Base-by-base conservation (phyloP, 2,329 filamentous ascomycete species). In the Fusarium compactum region DNA sequence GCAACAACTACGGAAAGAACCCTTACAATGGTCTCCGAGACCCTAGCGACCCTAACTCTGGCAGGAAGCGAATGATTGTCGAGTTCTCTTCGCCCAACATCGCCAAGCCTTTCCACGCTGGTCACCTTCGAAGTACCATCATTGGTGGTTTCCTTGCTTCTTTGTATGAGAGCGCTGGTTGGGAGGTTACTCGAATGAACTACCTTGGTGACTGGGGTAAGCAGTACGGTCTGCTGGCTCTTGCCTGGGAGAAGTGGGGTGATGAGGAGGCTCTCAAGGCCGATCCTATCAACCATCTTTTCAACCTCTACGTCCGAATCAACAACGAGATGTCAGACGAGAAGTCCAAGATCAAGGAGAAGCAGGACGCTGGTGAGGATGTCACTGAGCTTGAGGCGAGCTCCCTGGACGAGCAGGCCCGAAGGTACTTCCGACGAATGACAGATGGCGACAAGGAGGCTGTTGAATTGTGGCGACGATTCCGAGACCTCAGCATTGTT, bases 71-170 rank as follows among this genome's bases (percentile, higher is more conserved):
- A 65, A 86, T 89, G 76, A 87, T 96, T 54, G 87, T 96, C 74
- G 93, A 96, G 76, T 96, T 95, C 80, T 94, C 91, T 10, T 94
- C 91, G 10, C 93, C 93, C 53, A 96, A 96, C 78, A 94, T 96
- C 64, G 93, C 93, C 47, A 95, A 95, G 81, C 92, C 91, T 25
- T 94, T 94, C 83, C 91, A 94, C 77, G 92, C 91, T 41, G 91
- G 91, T 15, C 92, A 95, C 79, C 83, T 94, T 74, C 86, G 92
- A 76, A 92, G 89, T 73, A 95, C 92, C 40, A 94, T 94, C 76
- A 94, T 94, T 65, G 92, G 92, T 51, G 91, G 91, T 41, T 94
- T 94, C 81, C 83, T 94, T 43, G 84, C 90, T 24, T 93, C 93
- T 77, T 81, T 94, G 20, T 92, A 93, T 78, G 85, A 91, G 74